A percentile compares a stretch with the other conserved stretches of the same genome.
Conservation (phyloP, 2,329 filamentous ascomycete species). For the Epichloe bromicola region DNA sequence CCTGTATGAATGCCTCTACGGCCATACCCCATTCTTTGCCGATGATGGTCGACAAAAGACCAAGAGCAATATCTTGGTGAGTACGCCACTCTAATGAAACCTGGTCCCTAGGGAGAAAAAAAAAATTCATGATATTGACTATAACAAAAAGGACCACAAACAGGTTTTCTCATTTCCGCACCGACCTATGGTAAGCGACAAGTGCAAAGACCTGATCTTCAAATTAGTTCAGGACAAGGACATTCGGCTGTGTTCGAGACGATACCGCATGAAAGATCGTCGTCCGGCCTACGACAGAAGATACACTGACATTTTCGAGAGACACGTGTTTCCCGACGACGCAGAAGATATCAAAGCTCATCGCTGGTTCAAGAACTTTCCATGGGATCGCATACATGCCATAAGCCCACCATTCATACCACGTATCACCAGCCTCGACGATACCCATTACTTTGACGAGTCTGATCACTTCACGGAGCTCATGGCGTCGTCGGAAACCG, state of each 20-base stretch:
- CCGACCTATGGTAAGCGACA: conserved; percentile 49
- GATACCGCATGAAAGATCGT: conserved; percentile 57
- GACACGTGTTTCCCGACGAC: conserved; percentile 70
- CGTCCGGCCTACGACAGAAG: conserved; percentile 11
- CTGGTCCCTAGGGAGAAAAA: no score
- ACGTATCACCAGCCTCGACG: conserved; percentile 50
- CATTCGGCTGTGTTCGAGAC: conserved; percentile 59
- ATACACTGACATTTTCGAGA: conserved; percentile 18
- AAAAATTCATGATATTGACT: background rate
- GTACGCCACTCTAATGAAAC: conserved; percentile 12
- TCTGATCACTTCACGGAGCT: conserved; percentile 58
- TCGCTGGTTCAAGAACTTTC: conserved; percentile 68
- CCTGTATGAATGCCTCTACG: conserved; percentile 87
- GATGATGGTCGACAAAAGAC: conserved; percentile 68
- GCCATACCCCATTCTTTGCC: conserved; percentile 77
- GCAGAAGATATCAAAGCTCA: conserved; percentile 84
- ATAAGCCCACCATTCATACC: conserved; percentile 70
- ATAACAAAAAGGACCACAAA: conserved; percentile 46
- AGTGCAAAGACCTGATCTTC: conserved; percentile 66
- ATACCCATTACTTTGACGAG: conserved; percentile 85
- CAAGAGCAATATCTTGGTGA: conserved; percentile 70
- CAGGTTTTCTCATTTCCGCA: conserved; percentile 58
- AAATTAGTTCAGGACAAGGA: conserved; percentile 63
- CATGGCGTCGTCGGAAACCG: conserved; percentile 32
- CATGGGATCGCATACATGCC: conserved; percentile 63